Base-by-base conservation (phyloP, 2,329 filamentous ascomycete genomes). In the Cordyceps cicadae region DNA sequence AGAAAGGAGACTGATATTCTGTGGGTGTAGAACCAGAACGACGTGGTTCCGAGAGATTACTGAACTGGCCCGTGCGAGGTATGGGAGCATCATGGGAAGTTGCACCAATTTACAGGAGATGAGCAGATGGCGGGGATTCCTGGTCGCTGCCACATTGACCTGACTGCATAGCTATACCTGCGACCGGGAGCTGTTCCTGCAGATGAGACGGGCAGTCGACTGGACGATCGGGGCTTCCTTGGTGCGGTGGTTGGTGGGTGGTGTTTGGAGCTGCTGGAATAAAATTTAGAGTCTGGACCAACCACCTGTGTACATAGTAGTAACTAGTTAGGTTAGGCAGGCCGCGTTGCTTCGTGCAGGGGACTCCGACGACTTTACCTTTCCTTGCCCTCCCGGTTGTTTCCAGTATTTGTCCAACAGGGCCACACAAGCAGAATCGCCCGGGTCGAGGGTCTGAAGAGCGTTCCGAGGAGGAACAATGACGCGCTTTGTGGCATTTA, bases 71-170 rank as follows among this genome's bases (percentile, higher is more conserved):
- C 56, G 56, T 59, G 56, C 56, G 37, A 52, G 12, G 12, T 19
- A 45, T 29, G 49, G 49, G 46, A 21, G 56, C 29, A 11, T 37
- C 29, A 11, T 37, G 26, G 56, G 56, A 59, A 52, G 56, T 59
- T 59, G 26, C 17, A 39, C 26, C 49, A 59, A 59, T 59, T 53
- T 59, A 37, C 56, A 52, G 39, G 56, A 59, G 49, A 59, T 59
- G 56, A 59, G 56, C 39, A 46, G 26, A 53, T 52, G 56, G 56
- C 37, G 37, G 49, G 49, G 26, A 43, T 24, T 29, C 29, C 19
- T 46, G 17, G 39, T 15, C 39, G 39, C 11, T 37, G 34, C 34
- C 34, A 14, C 34, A 37, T 37, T 37, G 12, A 3, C 12, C 34
- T 37, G 34, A 37, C 34, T 37, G 24, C 24, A 24, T 24, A 37